Evolutionary conservation across 2,329 filamentous ascomycete species (phyloP).

Genomic region (Cryphonectria japonica): DNA sequence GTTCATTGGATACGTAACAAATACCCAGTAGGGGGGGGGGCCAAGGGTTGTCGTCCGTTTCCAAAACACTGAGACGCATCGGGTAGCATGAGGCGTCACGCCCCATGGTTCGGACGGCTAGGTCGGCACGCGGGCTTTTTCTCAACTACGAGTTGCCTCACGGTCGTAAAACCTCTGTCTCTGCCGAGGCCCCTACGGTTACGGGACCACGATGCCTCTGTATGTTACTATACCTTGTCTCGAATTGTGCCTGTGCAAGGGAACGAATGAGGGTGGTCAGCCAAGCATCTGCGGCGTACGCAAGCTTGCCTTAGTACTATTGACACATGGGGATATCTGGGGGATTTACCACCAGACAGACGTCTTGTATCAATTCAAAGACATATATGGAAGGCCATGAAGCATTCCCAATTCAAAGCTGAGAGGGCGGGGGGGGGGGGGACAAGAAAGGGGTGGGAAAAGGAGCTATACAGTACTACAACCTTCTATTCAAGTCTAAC

Average conservation of each 20-base stretch:
- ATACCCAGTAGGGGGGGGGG: background rate
- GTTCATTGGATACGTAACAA: no score
- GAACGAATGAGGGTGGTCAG: background rate
- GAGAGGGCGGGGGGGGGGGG: background rate
- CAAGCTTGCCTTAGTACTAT: no score
- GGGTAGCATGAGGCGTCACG: background rate
- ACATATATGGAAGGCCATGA: no score
- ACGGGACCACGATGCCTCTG: background rate
- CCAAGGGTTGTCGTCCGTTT: background rate
- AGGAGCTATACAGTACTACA: background rate
- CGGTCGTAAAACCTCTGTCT: background rate
- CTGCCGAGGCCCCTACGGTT: background rate
- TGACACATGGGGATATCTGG: background rate
- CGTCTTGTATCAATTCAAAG: no score
- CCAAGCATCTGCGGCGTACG: no score
- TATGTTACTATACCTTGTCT: background rate
- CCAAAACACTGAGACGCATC: background rate
- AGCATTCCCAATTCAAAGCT: no score
- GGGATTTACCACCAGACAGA: no score
- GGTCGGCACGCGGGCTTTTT: slow-evolving; percentile 4
- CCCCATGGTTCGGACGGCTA: background rate
- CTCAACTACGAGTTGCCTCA: background rate
- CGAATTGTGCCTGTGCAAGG: background rate
- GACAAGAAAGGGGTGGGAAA: background rate
- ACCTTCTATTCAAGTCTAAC: slow-evolving; percentile 10